These are phyloP conservation scores for Ciborinia camelliae DNA, from an alignment of 2,329 filamentous ascomycete species.

Conservation along the genomic window DNA sequence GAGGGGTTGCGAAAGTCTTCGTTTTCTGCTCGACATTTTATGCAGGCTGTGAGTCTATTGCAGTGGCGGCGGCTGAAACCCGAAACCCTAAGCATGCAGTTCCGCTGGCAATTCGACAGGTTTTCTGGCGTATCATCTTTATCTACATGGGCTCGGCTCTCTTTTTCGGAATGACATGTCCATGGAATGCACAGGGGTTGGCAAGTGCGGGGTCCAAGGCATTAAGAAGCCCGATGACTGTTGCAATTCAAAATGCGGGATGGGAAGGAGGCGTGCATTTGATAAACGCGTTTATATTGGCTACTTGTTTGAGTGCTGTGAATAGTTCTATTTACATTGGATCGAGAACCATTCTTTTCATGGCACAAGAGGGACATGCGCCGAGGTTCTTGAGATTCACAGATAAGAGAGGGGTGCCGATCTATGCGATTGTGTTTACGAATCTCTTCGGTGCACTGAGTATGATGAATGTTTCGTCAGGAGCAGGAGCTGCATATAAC, in stretches of 20 bases:
- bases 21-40: constrained; percentile 70
- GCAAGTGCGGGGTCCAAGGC: constrained; percentile 60
- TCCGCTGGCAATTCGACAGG: constrained; percentile 72
- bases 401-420: constrained; percentile 58
- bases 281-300: constrained; percentile 73
- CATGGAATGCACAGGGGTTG: constrained; percentile 62
- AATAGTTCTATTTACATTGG: constrained; percentile 78
- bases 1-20: constrained; percentile 62
- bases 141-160: constrained; percentile 76
- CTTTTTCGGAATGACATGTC: constrained; percentile 72
- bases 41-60: constrained; percentile 61
- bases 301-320: constrained; percentile 68
- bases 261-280: constrained; percentile 71
- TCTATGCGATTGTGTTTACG: constrained; percentile 61
- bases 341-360: constrained; percentile 70
- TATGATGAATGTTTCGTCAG: constrained; percentile 71
- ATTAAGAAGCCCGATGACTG: constrained; percentile 68
- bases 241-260: constrained; percentile 70
- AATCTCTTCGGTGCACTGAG: constrained; percentile 68
- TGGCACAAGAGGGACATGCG: constrained; percentile 71
- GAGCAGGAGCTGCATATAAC: constrained; percentile 59
- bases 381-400: constrained; percentile 67
- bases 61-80: constrained; percentile 54
- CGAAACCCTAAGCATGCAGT: constrained; percentile 47
- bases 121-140: constrained; percentile 89